Conservation (phyloP, 495 filamentous ascomycete genomes). For the Penicillium manginii region DNA sequence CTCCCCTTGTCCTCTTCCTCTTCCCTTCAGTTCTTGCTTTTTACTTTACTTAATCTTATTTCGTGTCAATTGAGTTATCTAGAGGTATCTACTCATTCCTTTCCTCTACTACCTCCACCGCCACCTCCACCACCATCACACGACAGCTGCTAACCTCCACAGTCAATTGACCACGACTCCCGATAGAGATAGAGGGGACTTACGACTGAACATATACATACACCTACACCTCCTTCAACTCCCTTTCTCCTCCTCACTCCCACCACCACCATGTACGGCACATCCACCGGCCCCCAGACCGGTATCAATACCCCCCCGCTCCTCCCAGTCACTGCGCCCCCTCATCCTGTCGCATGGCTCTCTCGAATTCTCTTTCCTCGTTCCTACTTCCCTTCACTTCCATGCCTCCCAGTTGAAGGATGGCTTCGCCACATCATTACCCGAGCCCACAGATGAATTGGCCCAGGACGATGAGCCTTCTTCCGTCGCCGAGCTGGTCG, state of each 20-base stretch:
- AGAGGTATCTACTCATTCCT: too few species aligned
- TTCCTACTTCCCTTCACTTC: constrained; percentile 93
- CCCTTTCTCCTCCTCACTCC: neutral
- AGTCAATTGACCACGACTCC: constrained; percentile 6
- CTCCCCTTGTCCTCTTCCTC: constrained; percentile 29
- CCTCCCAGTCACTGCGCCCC: constrained; percentile 87
- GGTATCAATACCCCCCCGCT: constrained; percentile 94
- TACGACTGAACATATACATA: too few species aligned
- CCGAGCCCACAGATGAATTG: constrained; percentile 90
- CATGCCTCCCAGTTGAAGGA: constrained; percentile 92
- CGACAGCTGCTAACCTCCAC: neutral
- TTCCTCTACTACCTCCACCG: too few species aligned
- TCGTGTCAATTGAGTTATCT: constrained; percentile 7
- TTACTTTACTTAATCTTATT: constrained; percentile 20
- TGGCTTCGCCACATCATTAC: constrained; percentile 79
- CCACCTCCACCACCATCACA: too few species aligned
- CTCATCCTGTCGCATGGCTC: constrained; percentile 89
- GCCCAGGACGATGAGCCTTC: constrained; percentile 98
- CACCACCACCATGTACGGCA: constrained; percentile 76
- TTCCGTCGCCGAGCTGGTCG: constrained; percentile 86
- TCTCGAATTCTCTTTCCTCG: constrained; percentile 91
- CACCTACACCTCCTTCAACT: constrained; percentile 1
- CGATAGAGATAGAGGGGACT: neutral
- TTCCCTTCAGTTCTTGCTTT: constrained; percentile 24
- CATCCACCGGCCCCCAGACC: constrained; percentile 80